Percentiles rank a stretch among this genome's conserved stretches.
Evolutionary conservation across 2,329 filamentous ascomycete genomes (phyloP).

Genomic region (Phyllosticta paracitricarpa): DNA sequence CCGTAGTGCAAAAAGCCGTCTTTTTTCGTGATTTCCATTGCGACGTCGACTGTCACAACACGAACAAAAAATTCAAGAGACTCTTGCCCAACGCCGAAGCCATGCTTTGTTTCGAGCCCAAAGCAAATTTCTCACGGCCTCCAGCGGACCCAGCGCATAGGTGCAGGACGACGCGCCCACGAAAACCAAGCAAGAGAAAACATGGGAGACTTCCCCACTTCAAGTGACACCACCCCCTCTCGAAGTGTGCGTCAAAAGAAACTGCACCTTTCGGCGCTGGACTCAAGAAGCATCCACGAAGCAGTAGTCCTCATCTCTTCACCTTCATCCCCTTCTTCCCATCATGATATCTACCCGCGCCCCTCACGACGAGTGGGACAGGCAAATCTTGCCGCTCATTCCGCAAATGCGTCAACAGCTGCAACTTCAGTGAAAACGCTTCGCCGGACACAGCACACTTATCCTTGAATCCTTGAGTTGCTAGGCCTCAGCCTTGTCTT

Average conservation of each 20-base stretch:
- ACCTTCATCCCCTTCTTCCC: background rate
- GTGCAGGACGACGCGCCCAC: too few relatives aligned
- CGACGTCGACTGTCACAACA: background rate
- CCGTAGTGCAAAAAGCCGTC: too few relatives aligned
- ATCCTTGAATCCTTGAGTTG: constrained; percentile 45
- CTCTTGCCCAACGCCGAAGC: background rate
- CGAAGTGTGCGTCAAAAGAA: too few relatives aligned
- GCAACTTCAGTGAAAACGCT: constrained; percentile 63
- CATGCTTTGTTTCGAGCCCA: background rate
- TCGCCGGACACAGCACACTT: constrained; percentile 72
- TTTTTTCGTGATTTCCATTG: background rate
- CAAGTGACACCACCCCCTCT: too few relatives aligned
- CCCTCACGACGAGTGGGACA: background rate
- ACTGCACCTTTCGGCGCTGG: too few relatives aligned
- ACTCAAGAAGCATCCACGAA: too few relatives aligned
- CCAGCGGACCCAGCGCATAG: too few relatives aligned
- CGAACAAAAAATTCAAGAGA: background rate
- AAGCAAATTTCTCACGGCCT: too few relatives aligned
- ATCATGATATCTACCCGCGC: background rate
- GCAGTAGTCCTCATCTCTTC: background rate
- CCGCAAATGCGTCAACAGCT: constrained; percentile 44
- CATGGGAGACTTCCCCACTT: too few relatives aligned
- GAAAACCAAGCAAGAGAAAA: too few relatives aligned
- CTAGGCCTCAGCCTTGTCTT: constrained; percentile 16
- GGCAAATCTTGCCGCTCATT: background rate